These are phyloP conservation scores for Calamus simplicifolius DNA, from an alignment of 176 grass and related monocot genomes.

Conservation along the genomic window DNA sequence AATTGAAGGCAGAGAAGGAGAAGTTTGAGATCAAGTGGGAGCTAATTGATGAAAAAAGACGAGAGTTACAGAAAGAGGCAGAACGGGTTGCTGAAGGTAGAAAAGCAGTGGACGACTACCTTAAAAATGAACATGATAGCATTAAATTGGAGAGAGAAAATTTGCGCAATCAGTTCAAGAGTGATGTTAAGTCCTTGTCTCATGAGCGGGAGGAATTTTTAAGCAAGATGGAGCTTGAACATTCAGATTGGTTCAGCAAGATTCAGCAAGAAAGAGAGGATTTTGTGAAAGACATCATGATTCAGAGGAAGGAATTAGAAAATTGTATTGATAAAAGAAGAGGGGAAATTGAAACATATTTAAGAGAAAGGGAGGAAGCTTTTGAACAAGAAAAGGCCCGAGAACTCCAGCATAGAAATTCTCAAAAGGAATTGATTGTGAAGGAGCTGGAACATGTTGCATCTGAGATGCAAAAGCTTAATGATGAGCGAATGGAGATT, in stretches of 20 bases:
- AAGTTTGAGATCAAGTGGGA: constrained; percentile 97
- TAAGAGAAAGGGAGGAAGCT: constrained; percentile 61
- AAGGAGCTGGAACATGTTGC: constrained; percentile 53
- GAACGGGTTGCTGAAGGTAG: constrained; percentile 57
- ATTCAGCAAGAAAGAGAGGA: constrained; percentile 76
- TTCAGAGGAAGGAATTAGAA: constrained; percentile 65
- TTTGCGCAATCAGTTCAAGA: constrained; percentile 55
- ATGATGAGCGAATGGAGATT: constrained; percentile 77
- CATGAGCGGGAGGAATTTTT: constrained; percentile 69
- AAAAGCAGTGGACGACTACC: constrained; percentile 38
- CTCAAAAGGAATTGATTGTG: constrained; percentile 54
- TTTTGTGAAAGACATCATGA: constrained; percentile 58
- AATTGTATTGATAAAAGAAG: constrained; percentile 58
- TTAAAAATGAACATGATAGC: constrained; percentile 57
- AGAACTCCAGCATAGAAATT: constrained; percentile 60
- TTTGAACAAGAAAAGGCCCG: constrained; percentile 60
- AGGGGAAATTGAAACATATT: constrained; percentile 57
- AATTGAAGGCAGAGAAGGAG: constrained; percentile 80
- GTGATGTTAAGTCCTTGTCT: constrained; percentile 54
- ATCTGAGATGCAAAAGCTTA: constrained; percentile 69
- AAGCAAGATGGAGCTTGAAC: constrained; percentile 65
- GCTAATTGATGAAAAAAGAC: constrained; percentile 77
- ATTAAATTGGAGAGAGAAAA: constrained; percentile 75
- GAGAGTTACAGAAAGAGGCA: constrained; percentile 57
- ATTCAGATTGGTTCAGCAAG: constrained; percentile 52